These are phyloP conservation scores for Gaultheria prostrata DNA, from an alignment of 148 eudicot species.

Conservation along the genomic window DNA sequence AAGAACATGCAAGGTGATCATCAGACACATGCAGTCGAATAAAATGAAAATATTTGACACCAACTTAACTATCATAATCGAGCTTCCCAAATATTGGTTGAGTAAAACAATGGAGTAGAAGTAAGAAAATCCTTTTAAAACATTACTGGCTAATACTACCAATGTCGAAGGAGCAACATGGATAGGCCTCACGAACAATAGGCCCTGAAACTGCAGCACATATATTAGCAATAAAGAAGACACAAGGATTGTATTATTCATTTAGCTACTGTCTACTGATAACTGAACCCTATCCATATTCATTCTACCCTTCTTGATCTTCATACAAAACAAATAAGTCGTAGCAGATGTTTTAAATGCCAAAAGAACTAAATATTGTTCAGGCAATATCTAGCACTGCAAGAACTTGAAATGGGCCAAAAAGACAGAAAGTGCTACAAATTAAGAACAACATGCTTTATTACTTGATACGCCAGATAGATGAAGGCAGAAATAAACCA, in stretches of 20 bases:
- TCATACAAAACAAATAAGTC: neutral
- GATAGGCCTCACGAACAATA: neutral
- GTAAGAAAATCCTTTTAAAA: neutral
- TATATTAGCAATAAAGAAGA: neutral
- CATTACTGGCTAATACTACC: neutral
- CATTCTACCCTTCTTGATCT: neutral
- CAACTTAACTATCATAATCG: neutral
- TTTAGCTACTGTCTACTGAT: neutral
- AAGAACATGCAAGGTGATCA: conserved; percentile 19
- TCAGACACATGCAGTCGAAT: neutral
- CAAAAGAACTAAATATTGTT: neutral
- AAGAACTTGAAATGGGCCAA: neutral
- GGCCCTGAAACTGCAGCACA: neutral
- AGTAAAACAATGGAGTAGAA: neutral
- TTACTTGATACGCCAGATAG: neutral
- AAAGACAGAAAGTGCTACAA: neutral
- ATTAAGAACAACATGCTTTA: neutral
- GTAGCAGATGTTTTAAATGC: neutral
- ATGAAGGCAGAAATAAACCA: neutral
- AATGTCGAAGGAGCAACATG: neutral
- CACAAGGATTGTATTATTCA: neutral
- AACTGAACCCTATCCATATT: neutral
- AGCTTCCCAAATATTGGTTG: neutral
- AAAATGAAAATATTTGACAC: neutral
- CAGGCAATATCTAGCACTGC: neutral